Percentiles rank a stretch among this genome's conserved stretches.
phyloP scores from a whole-genome alignment of 768 basidiomycete genomes.

The Atractiella rhizophila region DNA sequence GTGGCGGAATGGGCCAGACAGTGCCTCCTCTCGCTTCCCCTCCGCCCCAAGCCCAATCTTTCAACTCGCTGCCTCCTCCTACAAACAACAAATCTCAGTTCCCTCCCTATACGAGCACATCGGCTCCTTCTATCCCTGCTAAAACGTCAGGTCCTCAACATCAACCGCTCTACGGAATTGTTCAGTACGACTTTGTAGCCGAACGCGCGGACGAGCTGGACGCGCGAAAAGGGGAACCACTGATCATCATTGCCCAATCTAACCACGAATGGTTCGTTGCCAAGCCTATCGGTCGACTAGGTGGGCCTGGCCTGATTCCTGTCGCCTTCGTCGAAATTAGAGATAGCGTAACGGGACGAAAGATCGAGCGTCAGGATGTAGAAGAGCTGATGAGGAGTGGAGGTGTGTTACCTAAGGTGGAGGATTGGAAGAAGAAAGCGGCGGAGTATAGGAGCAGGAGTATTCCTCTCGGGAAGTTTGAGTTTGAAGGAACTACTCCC shows the following conservation, averaged over 20 bases:
- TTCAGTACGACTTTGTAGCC: constrained; percentile 83
- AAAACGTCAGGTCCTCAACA: constrained; percentile 20
- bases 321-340: constrained; percentile 91
- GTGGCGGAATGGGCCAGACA: neutral
- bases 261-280: constrained; percentile 99
- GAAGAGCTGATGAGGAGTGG: constrained; percentile 53
- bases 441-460: constrained; percentile 85
- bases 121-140: constrained; percentile 8
- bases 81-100: neutral
- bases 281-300: constrained; percentile 82
- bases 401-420: constrained; percentile 79
- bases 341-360: constrained; percentile 55
- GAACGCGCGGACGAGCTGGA: constrained; percentile 91
- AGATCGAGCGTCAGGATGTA: constrained; percentile 39
- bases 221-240: constrained; percentile 72
- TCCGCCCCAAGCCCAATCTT: constrained; percentile 1
- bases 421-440: constrained; percentile 94
- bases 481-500: constrained; percentile 28
- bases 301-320: constrained; percentile 87
- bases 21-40: constrained; percentile 1
- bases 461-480: constrained; percentile 79
- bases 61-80: neutral
- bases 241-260: constrained; percentile 95
- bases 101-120: constrained; percentile 4
- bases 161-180: constrained; percentile 73